A percentile compares a stretch with the other conserved stretches of the same genome.
Conservation (phyloP, 257 asterid species). For the Solanum gandarillasii region DNA sequence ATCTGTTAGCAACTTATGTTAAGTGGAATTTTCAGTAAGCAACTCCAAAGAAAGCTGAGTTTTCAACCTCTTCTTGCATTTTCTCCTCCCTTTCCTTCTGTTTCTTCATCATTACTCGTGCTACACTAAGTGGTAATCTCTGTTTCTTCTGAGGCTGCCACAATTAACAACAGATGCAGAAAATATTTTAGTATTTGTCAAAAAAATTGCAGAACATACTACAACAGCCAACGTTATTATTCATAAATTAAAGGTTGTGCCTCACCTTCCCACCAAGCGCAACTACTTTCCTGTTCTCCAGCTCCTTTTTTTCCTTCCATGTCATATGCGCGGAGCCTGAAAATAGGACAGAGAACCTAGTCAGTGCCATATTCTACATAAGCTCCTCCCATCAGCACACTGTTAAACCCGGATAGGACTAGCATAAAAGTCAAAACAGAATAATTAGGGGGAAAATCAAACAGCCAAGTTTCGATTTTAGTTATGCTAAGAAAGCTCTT, state of each 20-base stretch:
- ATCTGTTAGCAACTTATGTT: conserved; percentile 1
- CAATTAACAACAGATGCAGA: not conserved
- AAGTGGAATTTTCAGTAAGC: not conserved
- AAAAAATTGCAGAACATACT: not conserved
- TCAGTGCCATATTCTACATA: not conserved
- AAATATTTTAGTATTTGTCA: not conserved
- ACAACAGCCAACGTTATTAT: not conserved
- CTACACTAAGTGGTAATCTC: conserved; percentile 81
- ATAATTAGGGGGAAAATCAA: not conserved
- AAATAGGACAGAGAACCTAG: not conserved
- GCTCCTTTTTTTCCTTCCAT: conserved; percentile 61
- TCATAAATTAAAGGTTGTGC: not conserved
- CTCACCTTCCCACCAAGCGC: conserved; percentile 84
- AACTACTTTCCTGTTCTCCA: conserved; percentile 59
- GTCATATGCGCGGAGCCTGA: conserved; percentile 58
- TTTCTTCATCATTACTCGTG: conserved; percentile 65
- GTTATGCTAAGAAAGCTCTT: not conserved
- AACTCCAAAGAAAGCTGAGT: not conserved
- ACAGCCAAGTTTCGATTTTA: not conserved
- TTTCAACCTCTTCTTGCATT: conserved; percentile 48
- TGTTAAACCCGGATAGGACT: not conserved
- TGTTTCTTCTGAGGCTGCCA: conserved; percentile 69
- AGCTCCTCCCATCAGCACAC: not conserved
- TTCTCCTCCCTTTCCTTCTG: conserved; percentile 75
- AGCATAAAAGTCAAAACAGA: not conserved